phyloP scores from a whole-genome alignment of 106 monocot species.

The Acorus calamus region DNA sequence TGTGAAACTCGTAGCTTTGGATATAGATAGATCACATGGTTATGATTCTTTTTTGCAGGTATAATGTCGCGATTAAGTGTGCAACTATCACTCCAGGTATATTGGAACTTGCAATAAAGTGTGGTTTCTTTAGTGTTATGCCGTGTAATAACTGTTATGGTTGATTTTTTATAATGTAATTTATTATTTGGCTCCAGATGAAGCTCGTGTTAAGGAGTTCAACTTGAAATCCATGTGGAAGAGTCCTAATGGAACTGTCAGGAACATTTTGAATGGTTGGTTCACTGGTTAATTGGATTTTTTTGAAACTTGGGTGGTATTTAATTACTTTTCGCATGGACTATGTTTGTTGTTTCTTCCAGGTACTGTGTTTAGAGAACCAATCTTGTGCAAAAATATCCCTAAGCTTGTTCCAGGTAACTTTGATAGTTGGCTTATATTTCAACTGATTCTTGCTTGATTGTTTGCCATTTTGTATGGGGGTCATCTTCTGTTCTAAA shows the following conservation, averaged over 20 bases:
- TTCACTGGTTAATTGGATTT: neutral
- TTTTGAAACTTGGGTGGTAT: neutral
- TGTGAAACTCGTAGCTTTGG: too few relatives aligned
- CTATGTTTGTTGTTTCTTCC: constrained; percentile 2
- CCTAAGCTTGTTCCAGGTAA: constrained; percentile 79
- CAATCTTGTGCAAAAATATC: constrained; percentile 84
- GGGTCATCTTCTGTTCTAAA: too few relatives aligned
- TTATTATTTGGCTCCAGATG: constrained; percentile 30
- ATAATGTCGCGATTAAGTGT: constrained; percentile 91
- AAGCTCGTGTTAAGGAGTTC: constrained; percentile 80
- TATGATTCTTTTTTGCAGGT: constrained; percentile 29
- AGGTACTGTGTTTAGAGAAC: constrained; percentile 97
- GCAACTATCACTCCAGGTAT: constrained; percentile 94
- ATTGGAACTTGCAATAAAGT: neutral
- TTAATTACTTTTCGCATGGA: neutral
- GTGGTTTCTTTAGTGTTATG: too few relatives aligned
- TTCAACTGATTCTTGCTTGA: neutral
- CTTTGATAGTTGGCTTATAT: neutral
- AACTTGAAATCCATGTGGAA: constrained; percentile 92
- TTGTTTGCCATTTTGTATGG: too few relatives aligned
- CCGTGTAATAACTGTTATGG: too few relatives aligned
- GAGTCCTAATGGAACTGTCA: constrained; percentile 93
- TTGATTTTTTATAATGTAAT: too few relatives aligned
- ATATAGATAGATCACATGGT: too few relatives aligned
- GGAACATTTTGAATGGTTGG: constrained; percentile 90